Evolutionary conservation across 805 yeast species (phyloP).

Genomic region (Zygoascus tannicola): DNA sequence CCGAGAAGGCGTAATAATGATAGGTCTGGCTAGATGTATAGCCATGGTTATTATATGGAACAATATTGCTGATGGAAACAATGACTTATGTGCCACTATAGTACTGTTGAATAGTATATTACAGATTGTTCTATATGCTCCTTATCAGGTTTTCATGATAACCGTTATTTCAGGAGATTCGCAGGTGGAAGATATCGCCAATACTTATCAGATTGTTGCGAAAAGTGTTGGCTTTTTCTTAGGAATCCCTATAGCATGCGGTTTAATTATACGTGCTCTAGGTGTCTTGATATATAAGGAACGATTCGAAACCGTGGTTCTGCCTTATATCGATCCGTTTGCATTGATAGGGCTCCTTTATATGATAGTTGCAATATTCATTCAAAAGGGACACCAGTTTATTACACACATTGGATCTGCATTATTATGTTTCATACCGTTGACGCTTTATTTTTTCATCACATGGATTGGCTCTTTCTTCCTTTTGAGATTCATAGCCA

Average conservation of each 20-base stretch:
- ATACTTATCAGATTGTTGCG: constrained; percentile 36
- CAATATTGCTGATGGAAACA: constrained; percentile 44
- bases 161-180: constrained; percentile 29
- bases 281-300: not conserved
- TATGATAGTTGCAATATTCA: constrained; percentile 44
- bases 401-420: constrained; percentile 41
- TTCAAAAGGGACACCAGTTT: constrained; percentile 40
- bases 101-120: constrained; percentile 43
- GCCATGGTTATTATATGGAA: constrained; percentile 59
- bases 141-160: constrained; percentile 40
- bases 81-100: constrained; percentile 41
- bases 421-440: constrained; percentile 42
- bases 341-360: constrained; percentile 44
- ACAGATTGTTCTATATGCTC: constrained; percentile 46
- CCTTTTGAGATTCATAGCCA: constrained; percentile 15
- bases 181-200: constrained; percentile 5
- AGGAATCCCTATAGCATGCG: constrained; percentile 44
- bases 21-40: constrained; percentile 51
- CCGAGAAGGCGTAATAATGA: constrained; percentile 47
- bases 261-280: constrained; percentile 33
- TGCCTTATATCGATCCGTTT: constrained; percentile 40
- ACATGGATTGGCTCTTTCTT: constrained; percentile 39
- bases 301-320: constrained; percentile 28
- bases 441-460: constrained; percentile 38
- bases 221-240: constrained; percentile 43